Conservation (phyloP, 371 early-diverging fungal species). For the Batkoa obscura region DNA sequence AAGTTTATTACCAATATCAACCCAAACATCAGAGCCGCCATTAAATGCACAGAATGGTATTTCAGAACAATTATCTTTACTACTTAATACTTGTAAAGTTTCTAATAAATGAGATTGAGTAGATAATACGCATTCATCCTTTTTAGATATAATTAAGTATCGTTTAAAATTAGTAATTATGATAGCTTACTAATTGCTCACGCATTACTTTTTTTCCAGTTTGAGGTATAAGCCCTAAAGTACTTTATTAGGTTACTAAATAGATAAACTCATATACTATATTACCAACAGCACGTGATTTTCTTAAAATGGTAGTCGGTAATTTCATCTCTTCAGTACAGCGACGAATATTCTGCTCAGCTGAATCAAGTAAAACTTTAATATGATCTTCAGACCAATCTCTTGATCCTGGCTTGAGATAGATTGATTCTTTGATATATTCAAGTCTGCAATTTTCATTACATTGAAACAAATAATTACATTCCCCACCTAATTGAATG, state of each 20-base stretch:
- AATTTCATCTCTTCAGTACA: slow-evolving; percentile 38
- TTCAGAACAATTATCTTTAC: background rate
- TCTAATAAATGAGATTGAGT: slow-evolving; percentile 28
- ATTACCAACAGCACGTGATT: slow-evolving; percentile 51
- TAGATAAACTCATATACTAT: background rate
- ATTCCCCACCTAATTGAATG: slow-evolving; percentile 29
- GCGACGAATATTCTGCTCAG: slow-evolving; percentile 31
- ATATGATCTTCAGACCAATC: slow-evolving; percentile 29
- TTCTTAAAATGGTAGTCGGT: slow-evolving; percentile 35
- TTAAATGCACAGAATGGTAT: slow-evolving; percentile 75
- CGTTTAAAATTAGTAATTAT: slow-evolving; percentile 7
- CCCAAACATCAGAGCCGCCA: slow-evolving; percentile 67
- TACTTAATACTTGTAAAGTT: slow-evolving; percentile 13
- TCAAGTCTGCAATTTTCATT: slow-evolving; percentile 25
- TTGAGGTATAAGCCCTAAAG: slow-evolving; percentile 14
- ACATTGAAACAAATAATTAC: slow-evolving; percentile 61
- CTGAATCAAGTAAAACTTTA: slow-evolving; percentile 40
- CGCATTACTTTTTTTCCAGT: slow-evolving; percentile 24
- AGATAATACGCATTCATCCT: slow-evolving; percentile 41
- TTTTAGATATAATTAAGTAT: background rate
- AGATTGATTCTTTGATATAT: slow-evolving; percentile 30
- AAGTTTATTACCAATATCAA: slow-evolving; percentile 50
- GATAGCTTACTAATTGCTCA: slow-evolving; percentile 30
- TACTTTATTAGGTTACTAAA: background rate
- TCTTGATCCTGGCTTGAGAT: slow-evolving; percentile 20